phyloP scores from a whole-genome alignment of 495 filamentous ascomycete genomes.

The Pyrenula aspistea region DNA sequence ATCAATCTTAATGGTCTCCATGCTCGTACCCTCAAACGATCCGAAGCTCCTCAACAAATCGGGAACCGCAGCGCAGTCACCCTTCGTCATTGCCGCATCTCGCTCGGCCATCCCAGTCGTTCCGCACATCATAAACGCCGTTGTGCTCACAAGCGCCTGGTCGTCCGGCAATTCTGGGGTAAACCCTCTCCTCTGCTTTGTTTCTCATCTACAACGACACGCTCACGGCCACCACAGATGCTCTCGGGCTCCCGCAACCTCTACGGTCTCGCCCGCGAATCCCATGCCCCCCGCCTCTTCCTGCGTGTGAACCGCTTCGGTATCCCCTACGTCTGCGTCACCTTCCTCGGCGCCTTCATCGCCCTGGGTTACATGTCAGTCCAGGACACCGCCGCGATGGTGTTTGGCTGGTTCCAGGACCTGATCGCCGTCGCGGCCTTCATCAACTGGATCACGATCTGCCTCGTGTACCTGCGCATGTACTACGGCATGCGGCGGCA shows the following conservation, averaged over 20 bases:
- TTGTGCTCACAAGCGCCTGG: slow-evolving; percentile 53
- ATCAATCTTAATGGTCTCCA: no score
- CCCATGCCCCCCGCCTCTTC: slow-evolving; percentile 52
- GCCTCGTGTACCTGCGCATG: slow-evolving; percentile 50
- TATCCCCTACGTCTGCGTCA: slow-evolving; percentile 40
- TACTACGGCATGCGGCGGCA: slow-evolving; percentile 45
- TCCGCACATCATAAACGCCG: slow-evolving; percentile 64
- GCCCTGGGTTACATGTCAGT: slow-evolving; percentile 40
- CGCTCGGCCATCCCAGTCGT: slow-evolving; percentile 53
- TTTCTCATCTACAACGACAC: no score
- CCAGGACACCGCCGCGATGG: slow-evolving; percentile 26
- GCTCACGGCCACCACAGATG: no score
- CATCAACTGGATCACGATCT: slow-evolving; percentile 50
- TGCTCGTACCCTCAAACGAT: no score
- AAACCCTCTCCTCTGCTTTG: no score
- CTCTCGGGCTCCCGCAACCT: slow-evolving; percentile 69
- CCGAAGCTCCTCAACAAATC: slow-evolving; percentile 23
- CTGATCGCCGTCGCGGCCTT: slow-evolving; percentile 43
- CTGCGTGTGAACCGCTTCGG: slow-evolving; percentile 34
- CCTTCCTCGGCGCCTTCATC: slow-evolving; percentile 35
- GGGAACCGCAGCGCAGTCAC: slow-evolving; percentile 51
- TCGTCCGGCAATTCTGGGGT: slow-evolving; percentile 66
- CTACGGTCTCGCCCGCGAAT: slow-evolving; percentile 52
- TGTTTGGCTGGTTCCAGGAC: slow-evolving; percentile 50
- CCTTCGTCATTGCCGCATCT: slow-evolving; percentile 52